Percentiles rank a stretch among this genome's conserved stretches.
phyloP scores from a whole-genome alignment of 345 rosid genomes.

The Linum lewisii region DNA sequence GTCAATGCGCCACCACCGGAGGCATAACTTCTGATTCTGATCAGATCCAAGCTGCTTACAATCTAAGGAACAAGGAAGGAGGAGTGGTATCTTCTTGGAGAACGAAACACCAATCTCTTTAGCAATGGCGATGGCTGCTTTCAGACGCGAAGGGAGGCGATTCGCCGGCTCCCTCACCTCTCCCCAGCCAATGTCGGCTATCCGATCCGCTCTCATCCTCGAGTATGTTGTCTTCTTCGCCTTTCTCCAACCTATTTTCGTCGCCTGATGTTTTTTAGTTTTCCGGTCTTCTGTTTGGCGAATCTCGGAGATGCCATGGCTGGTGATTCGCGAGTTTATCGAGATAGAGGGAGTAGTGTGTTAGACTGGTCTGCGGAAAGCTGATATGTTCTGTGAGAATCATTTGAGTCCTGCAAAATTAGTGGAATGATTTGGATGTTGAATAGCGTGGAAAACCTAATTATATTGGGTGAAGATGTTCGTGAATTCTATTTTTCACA shows the following conservation, averaged over 20 bases:
- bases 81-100: slow-evolving; percentile 3
- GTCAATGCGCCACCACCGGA: no score
- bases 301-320: neutral
- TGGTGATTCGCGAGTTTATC: neutral
- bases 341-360: neutral
- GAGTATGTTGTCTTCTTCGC: slow-evolving; percentile 13
- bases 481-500: neutral
- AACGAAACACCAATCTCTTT: neutral
- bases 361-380: neutral
- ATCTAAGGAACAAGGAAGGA: no score
- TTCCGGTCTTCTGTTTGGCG: neutral
- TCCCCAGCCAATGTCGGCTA: slow-evolving; percentile 12
- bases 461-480: neutral
- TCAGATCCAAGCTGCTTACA: no score
- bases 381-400: neutral
- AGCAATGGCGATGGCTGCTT: slow-evolving; percentile 16
- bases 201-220: slow-evolving; percentile 16
- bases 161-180: slow-evolving; percentile 14
- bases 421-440: neutral
- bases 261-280: neutral
- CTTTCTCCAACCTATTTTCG: neutral
- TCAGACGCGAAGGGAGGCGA: slow-evolving; percentile 22
- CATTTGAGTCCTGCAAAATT: neutral
- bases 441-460: neutral
- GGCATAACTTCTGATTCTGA: no score